phyloP scores from a whole-genome alignment of 371 early-diverging fungal species.

The Parasitella parasitica region DNA sequence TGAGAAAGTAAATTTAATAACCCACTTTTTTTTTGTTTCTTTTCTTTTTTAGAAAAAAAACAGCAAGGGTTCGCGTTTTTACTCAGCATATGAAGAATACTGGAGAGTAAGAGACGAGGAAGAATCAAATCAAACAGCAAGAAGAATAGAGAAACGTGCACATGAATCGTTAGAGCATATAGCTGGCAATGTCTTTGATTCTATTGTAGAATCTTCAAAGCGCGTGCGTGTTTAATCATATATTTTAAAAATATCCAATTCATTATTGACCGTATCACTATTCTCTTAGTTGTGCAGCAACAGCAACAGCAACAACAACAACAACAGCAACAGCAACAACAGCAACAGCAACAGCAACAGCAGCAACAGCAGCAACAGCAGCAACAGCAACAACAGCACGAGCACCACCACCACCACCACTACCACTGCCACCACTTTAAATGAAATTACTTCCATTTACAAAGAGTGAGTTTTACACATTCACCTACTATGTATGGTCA shows the following conservation, averaged over 20 bases:
- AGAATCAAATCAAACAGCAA: slow-evolving; percentile 8
- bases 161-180: slow-evolving; percentile 7
- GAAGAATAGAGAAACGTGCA: slow-evolving; percentile 8
- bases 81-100: slow-evolving; percentile 1
- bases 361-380: background rate
- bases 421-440: background rate
- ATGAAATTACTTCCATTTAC: slow-evolving; percentile 6
- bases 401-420: background rate
- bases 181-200: slow-evolving; percentile 5
- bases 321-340: background rate
- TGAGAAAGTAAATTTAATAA: background rate
- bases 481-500: slow-evolving; percentile 8
- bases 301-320: background rate
- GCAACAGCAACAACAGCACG: background rate
- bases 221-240: slow-evolving; percentile 3
- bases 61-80: background rate
- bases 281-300: slow-evolving; percentile 6
- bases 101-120: slow-evolving; percentile 12
- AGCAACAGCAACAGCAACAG: background rate
- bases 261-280: slow-evolving; percentile 4
- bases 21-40: slow-evolving; percentile 1
- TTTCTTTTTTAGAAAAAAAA: slow-evolving; percentile 5
- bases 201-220: slow-evolving; percentile 9
- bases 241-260: slow-evolving; percentile 7
- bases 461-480: slow-evolving; percentile 8